phyloP scores from a whole-genome alignment of 2,329 filamentous ascomycete genomes.

The Fusarium falciforme region DNA sequence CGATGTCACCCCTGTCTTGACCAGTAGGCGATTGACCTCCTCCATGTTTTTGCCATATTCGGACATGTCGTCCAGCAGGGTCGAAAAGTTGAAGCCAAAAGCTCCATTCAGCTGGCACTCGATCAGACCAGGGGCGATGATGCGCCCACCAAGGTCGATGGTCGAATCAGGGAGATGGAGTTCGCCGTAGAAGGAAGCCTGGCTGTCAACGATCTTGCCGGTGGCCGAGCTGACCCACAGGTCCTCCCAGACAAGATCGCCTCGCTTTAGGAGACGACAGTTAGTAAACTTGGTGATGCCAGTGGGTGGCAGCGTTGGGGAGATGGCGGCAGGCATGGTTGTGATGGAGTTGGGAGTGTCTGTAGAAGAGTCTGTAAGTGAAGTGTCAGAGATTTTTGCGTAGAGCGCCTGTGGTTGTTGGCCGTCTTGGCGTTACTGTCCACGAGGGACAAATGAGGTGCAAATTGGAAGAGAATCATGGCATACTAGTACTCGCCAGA shows the following conservation, averaged over 20 bases:
- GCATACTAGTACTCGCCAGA: constrained; percentile 35
- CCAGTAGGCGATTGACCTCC: constrained; percentile 76
- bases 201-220: constrained; percentile 83
- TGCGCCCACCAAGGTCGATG: constrained; percentile 84
- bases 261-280: constrained; percentile 79
- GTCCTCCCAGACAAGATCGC: constrained; percentile 77
- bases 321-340: constrained; percentile 62
- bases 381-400: constrained; percentile 14
- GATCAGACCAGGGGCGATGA: constrained; percentile 87
- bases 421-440: neutral
- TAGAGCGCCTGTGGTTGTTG: constrained; percentile 8
- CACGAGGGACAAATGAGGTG: constrained; percentile 21
- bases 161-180: constrained; percentile 76
- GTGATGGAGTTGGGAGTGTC: constrained; percentile 2
- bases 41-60: constrained; percentile 79
- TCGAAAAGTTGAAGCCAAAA: constrained; percentile 92
- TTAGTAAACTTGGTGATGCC: constrained; percentile 90
- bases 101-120: constrained; percentile 94
- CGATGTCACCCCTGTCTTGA: constrained; percentile 85
- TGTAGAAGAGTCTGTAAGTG: constrained; percentile 10
- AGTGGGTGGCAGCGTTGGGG: constrained; percentile 53
- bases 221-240: constrained; percentile 88
- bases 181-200: constrained; percentile 75
- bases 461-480: constrained; percentile 12
- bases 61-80: constrained; percentile 74